phyloP scores from a whole-genome alignment of 176 grass and related monocot species.

The Ampelocalamus luodianensis region DNA sequence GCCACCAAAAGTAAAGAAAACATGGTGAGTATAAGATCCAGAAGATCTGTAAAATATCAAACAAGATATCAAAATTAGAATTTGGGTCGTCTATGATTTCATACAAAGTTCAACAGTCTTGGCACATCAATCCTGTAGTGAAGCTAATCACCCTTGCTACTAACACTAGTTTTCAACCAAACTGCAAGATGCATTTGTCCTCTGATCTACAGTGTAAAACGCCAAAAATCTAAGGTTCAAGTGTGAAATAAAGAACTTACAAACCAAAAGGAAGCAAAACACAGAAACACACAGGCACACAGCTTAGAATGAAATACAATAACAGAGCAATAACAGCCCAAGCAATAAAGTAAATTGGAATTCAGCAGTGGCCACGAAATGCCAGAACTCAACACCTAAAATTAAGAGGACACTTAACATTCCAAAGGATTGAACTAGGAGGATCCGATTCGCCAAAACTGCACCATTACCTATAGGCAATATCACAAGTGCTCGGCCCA shows the following conservation, averaged over 20 bases:
- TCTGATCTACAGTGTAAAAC: neutral
- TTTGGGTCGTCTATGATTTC: neutral
- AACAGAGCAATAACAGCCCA: neutral
- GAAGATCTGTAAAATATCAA: neutral
- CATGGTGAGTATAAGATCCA: slow-evolving; percentile 18
- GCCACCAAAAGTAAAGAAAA: slow-evolving; percentile 30
- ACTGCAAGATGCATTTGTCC: neutral
- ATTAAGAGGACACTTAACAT: slow-evolving; percentile 15
- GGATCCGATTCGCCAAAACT: slow-evolving; percentile 13
- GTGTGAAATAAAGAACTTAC: neutral
- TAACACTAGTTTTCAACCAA: neutral
- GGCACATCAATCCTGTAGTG: neutral
- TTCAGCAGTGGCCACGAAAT: neutral
- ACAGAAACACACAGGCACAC: neutral
- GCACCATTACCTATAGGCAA: neutral
- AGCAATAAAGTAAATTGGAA: neutral
- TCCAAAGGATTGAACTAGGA: slow-evolving; percentile 13
- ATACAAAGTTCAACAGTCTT: neutral
- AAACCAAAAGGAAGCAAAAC: slow-evolving; percentile 22
- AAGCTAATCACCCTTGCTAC: neutral
- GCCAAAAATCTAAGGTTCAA: neutral
- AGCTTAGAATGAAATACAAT: slow-evolving; percentile 8
- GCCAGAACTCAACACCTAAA: neutral
- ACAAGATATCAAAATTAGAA: neutral
- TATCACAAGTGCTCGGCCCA: neutral